A percentile compares a stretch with the other conserved stretches of the same genome.
phyloP scores from a whole-genome alignment of 768 basidiomycete genomes.

The Coprinellus micaceus region DNA sequence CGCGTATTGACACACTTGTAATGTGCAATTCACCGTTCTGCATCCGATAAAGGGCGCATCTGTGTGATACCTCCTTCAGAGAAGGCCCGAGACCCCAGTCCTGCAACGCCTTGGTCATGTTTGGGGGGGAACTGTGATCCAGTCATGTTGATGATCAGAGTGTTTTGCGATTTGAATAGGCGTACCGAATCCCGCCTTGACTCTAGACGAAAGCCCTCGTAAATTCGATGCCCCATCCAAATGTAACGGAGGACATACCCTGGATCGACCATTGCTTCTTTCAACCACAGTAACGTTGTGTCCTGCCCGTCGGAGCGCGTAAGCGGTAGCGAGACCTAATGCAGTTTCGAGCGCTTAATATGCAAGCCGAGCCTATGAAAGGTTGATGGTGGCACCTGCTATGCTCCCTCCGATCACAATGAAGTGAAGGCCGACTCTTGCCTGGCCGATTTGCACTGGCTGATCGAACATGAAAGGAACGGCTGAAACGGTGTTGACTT shows the following conservation, averaged over 20 bases:
- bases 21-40: constrained; percentile 3
- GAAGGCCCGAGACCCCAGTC: constrained; percentile 48
- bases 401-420: constrained; percentile 47
- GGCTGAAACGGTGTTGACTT: no score
- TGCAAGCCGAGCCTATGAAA: background rate
- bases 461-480: constrained; percentile 25
- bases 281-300: constrained; percentile 62
- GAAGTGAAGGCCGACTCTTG: constrained; percentile 29
- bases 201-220: constrained; percentile 21
- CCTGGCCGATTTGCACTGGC: constrained; percentile 21
- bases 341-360: background rate
- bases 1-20: background rate
- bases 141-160: no score
- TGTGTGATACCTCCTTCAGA: constrained; percentile 34
- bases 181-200: constrained; percentile 40
- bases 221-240: background rate
- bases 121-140: constrained; percentile 48
- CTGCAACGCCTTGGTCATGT: constrained; percentile 45
- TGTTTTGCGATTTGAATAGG: no score
- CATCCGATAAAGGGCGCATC: constrained; percentile 27
- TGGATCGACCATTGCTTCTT: constrained; percentile 38
- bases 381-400: constrained; percentile 25
- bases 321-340: constrained; percentile 52
- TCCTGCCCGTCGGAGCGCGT: constrained; percentile 51
- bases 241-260: constrained; percentile 25